Conservation (phyloP, 352 stramenopile species). For the Globisporangium echinulatum region DNA sequence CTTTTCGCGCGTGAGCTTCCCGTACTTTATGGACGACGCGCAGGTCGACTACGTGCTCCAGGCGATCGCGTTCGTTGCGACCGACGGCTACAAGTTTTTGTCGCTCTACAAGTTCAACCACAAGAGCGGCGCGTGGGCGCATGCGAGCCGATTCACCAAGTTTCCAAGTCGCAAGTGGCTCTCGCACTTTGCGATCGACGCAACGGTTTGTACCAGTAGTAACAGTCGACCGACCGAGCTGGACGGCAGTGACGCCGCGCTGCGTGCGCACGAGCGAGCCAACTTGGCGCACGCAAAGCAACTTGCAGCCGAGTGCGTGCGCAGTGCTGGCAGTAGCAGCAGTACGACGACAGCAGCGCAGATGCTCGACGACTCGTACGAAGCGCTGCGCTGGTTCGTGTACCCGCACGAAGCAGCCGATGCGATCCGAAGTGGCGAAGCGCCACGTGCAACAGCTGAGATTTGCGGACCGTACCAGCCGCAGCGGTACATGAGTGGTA, state of each 20-base stretch:
- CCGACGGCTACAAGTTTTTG: conserved; percentile 91
- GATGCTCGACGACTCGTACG: conserved; percentile 46
- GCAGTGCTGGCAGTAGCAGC: conserved; percentile 23
- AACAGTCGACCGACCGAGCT: background rate
- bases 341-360: conserved; percentile 19
- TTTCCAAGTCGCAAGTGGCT: conserved; percentile 50
- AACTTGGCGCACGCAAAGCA: conserved; percentile 32
- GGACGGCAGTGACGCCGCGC: conserved; percentile 8
- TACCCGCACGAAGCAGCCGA: conserved; percentile 80
- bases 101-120: conserved; percentile 94
- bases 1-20: conserved; percentile 91
- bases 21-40: conserved; percentile 71
- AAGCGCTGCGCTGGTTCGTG: conserved; percentile 67
- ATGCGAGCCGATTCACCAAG: conserved; percentile 54
- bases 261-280: conserved; percentile 29
- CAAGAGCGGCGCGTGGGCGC: conserved; percentile 91
- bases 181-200: conserved; percentile 45
- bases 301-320: conserved; percentile 17
- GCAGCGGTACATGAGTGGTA: conserved; percentile 31
- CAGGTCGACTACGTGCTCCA: conserved; percentile 93
- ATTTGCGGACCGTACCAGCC: conserved; percentile 49
- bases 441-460: conserved; percentile 39
- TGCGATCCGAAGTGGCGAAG: conserved; percentile 79
- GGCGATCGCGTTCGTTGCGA: conserved; percentile 91
- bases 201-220: background rate